phyloP scores from a whole-genome alignment of 306 rosid species.

The Vicia sativa region DNA sequence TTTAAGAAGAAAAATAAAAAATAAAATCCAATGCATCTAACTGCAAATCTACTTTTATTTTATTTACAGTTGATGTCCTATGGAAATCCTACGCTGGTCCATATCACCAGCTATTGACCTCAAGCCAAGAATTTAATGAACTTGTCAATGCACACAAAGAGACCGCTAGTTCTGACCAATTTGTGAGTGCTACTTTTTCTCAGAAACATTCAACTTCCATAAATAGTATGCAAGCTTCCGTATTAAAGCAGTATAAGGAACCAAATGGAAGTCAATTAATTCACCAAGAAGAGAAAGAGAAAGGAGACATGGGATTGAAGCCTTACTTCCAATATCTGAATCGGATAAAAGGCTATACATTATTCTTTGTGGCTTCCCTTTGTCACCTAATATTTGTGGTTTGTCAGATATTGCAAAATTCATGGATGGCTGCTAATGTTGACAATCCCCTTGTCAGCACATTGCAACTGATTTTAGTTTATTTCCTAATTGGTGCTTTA shows the following conservation, averaged over 20 bases:
- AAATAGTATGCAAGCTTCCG: conserved; percentile 28
- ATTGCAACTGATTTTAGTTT: conserved; percentile 21
- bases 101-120: conserved; percentile 32
- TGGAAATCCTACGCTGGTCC: conserved; percentile 34
- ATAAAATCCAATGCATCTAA: neutral
- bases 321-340: conserved; percentile 59
- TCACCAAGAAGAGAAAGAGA: conserved; percentile 15
- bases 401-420: conserved; percentile 36
- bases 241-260: conserved; percentile 17
- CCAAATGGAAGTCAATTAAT: conserved; percentile 46
- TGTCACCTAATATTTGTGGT: conserved; percentile 33
- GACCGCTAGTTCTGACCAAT: conserved; percentile 41
- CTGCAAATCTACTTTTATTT: neutral
- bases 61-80: conserved; percentile 53
- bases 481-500: conserved; percentile 40
- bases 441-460: no score
- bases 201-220: neutral
- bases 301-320: conserved; percentile 52
- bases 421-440: no score
- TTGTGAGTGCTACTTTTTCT: neutral
- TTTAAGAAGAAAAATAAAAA: conserved; percentile 13
- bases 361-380: conserved; percentile 36
- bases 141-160: conserved; percentile 62
- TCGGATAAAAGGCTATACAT: conserved; percentile 47
- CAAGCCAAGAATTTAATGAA: conserved; percentile 56